phyloP scores from a whole-genome alignment of 805 yeast genomes.

The Nakazawaea holstii region DNA sequence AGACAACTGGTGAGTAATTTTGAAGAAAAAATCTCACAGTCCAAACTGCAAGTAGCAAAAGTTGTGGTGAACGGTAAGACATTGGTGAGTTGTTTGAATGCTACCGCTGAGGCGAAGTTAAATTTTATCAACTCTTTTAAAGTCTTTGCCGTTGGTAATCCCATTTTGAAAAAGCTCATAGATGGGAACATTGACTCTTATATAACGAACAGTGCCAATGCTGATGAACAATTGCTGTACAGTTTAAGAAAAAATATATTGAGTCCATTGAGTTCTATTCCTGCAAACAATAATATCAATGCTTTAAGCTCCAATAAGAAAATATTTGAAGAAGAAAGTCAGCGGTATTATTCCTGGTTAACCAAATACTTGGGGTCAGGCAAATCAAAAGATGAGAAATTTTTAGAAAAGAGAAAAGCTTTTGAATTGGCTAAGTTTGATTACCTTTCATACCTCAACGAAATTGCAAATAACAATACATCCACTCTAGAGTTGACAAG shows the following conservation, averaged over 20 bases:
- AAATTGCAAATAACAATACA: conserved; percentile 9
- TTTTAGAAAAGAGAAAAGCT: conserved; percentile 22
- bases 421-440: conserved; percentile 27
- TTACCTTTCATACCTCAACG: conserved; percentile 24
- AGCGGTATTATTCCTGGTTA: conserved; percentile 29
- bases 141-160: not conserved
- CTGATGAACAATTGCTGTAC: conserved; percentile 13
- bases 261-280: conserved; percentile 11
- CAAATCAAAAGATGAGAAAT: conserved; percentile 25
- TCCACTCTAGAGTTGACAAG: not conserved
- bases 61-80: conserved; percentile 17
- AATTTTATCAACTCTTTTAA: conserved; percentile 1
- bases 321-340: conserved; percentile 30
- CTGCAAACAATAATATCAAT: conserved; percentile 12
- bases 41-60: conserved; percentile 15
- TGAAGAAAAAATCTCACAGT: conserved; percentile 20
- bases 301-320: conserved; percentile 17
- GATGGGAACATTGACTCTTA: not conserved
- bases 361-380: conserved; percentile 28
- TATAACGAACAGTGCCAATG: conserved; percentile 8
- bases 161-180: not conserved
- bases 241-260: conserved; percentile 14
- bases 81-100: conserved; percentile 12
- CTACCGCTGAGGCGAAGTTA: conserved; percentile 9
- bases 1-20: conserved; percentile 22